These are phyloP conservation scores for Paecilomyces formosus DNA, from an alignment of 2,329 filamentous ascomycete genomes.

Conservation along the genomic window DNA sequence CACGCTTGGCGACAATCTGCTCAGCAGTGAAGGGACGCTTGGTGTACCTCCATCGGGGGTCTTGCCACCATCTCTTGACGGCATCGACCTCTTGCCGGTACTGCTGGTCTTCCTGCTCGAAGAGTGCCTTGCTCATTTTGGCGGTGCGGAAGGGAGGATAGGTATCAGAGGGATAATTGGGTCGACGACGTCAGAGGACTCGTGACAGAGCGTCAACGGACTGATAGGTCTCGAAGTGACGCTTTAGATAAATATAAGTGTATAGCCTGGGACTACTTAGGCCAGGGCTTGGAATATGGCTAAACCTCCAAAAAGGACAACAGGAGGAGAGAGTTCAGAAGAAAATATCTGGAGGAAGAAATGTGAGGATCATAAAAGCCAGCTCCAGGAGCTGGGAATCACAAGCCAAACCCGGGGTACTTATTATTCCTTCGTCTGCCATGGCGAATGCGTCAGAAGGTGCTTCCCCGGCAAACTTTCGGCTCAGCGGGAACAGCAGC, in stretches of 20 bases:
- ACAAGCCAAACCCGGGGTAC: slow-evolving; percentile 23
- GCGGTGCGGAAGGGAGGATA: not conserved
- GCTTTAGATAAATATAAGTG: not conserved
- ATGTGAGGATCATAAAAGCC: slow-evolving; percentile 3
- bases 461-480: slow-evolving; percentile 28
- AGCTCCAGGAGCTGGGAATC: slow-evolving; percentile 8
- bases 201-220: not conserved
- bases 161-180: not conserved
- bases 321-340: not conserved
- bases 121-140: slow-evolving; percentile 6
- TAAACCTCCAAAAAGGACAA: slow-evolving; percentile 1
- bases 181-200: slow-evolving; percentile 3
- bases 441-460: slow-evolving; percentile 20
- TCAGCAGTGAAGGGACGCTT: slow-evolving; percentile 91
- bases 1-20: slow-evolving; percentile 93
- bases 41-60: slow-evolving; percentile 86
- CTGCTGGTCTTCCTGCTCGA: slow-evolving; percentile 63
- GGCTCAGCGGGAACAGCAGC: slow-evolving; percentile 28
- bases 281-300: not conserved
- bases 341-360: slow-evolving; percentile 5
- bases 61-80: slow-evolving; percentile 90
- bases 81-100: slow-evolving; percentile 78
- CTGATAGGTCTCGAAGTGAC: not conserved
- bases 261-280: not conserved
- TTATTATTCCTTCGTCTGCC: slow-evolving; percentile 21